A percentile compares a stretch with the other conserved stretches of the same genome.
Conservation (phyloP, 441 rosid species). For the Gossypium schwendimanii region DNA sequence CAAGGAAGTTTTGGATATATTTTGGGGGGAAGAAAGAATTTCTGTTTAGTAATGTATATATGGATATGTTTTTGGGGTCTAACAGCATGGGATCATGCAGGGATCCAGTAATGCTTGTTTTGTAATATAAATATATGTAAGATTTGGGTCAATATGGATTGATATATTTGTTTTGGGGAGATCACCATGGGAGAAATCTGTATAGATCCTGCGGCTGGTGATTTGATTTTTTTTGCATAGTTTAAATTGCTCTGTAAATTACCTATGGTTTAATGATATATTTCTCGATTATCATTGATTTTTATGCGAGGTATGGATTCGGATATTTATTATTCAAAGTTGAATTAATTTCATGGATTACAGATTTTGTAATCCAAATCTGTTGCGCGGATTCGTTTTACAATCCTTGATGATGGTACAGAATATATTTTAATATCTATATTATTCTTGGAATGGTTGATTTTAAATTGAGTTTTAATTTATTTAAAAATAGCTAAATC, state of each 20-base stretch:
- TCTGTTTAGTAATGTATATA: conserved; percentile 25
- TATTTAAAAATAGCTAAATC: too few relatives aligned
- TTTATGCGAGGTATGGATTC: too few relatives aligned
- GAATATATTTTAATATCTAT: too few relatives aligned
- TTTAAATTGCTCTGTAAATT: conserved; percentile 12
- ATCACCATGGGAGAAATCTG: conserved; percentile 25
- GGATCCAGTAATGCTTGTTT: conserved; percentile 15
- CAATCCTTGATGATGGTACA: too few relatives aligned
- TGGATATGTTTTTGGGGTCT: conserved; percentile 16
- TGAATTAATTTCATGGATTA: too few relatives aligned
- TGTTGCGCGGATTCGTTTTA: too few relatives aligned
- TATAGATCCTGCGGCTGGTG: conserved; percentile 24
- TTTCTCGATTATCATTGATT: too few relatives aligned
- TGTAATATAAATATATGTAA: conserved; percentile 22
- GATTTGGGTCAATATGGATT: conserved; percentile 14
- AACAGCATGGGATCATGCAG: conserved; percentile 17
- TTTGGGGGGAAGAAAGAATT: conserved; percentile 10
- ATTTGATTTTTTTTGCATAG: conserved; percentile 18
- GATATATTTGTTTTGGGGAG: conserved; percentile 12
- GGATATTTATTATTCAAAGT: too few relatives aligned
- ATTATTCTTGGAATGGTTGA: too few relatives aligned
- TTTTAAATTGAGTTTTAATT: too few relatives aligned
- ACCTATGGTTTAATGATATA: too few relatives aligned
- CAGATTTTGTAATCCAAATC: too few relatives aligned
- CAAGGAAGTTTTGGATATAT: conserved; percentile 31